phyloP scores from a whole-genome alignment of 2,329 filamentous ascomycete species.

The Sclerotinia spermophila region DNA sequence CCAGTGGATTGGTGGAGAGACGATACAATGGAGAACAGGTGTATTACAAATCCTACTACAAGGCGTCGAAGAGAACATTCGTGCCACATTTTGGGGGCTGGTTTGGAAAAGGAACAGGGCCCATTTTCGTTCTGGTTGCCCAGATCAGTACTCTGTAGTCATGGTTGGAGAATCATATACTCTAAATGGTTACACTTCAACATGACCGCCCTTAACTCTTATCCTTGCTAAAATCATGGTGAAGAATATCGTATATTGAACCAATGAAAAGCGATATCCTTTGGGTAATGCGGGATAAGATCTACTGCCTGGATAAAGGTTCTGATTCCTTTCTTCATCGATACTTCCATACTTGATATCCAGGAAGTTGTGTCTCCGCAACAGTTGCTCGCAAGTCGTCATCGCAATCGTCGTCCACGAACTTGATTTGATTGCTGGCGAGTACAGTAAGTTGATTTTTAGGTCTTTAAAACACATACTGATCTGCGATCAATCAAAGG shows the following conservation, averaged over 20 bases:
- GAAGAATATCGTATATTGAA: background rate
- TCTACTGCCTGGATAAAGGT: background rate
- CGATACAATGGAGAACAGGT: background rate
- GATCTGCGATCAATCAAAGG: background rate
- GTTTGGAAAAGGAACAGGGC: background rate
- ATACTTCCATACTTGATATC: background rate
- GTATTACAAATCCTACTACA: background rate
- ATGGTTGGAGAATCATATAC: background rate
- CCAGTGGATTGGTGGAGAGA: background rate
- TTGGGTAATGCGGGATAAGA: background rate
- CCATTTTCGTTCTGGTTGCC: background rate
- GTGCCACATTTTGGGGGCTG: constrained; percentile 11
- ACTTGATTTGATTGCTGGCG: background rate
- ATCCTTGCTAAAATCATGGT: background rate
- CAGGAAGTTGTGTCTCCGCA: constrained; percentile 1
- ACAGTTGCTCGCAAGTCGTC: background rate
- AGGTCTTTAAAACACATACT: background rate
- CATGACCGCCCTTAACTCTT: background rate
- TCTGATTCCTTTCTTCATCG: constrained; percentile 1
- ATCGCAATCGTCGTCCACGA: background rate
- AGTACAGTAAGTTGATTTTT: background rate
- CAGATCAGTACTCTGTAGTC: background rate
- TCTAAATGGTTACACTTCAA: background rate
- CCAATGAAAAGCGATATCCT: background rate
- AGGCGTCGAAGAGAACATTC: background rate